These are phyloP conservation scores for Leucaena leucocephala DNA, from an alignment of 306 rosid genomes.

Conservation along the genomic window DNA sequence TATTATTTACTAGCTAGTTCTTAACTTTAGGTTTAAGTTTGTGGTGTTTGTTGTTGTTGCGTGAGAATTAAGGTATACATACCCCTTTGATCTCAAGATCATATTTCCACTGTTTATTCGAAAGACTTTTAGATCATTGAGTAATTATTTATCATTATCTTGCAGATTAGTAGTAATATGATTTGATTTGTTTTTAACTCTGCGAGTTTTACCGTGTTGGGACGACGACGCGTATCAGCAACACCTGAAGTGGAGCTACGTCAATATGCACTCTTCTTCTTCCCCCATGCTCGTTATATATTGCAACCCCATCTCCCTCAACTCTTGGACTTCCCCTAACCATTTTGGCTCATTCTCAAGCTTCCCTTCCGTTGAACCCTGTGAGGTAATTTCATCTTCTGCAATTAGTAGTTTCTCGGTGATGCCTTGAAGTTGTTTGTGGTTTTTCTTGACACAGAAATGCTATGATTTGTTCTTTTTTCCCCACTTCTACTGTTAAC, in stretches of 20 bases:
- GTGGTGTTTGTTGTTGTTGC: not conserved
- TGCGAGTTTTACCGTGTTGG: not conserved
- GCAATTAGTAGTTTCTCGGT: not conserved
- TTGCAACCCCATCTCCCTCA: not conserved
- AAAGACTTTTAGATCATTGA: not conserved
- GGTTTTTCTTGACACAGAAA: not conserved
- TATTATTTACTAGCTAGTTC: not conserved
- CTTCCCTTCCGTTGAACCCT: not conserved
- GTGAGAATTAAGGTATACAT: not conserved
- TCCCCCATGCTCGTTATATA: conserved; percentile 4
- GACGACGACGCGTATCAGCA: not conserved
- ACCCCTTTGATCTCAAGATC: not conserved
- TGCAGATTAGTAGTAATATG: not conserved
- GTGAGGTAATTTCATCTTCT: not conserved
- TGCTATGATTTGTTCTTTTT: conserved; percentile 2
- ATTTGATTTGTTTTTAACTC: not conserved
- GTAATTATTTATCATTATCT: not conserved
- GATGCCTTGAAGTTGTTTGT: conserved; percentile 3
- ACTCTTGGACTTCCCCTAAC: not conserved
- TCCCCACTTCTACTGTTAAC: not conserved
- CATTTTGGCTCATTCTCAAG: not conserved
- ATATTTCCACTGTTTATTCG: not conserved
- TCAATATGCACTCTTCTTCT: conserved; percentile 17
- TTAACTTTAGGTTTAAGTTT: not conserved
- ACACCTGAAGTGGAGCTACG: conserved; percentile 1